Percentiles rank a stretch among this genome's conserved stretches.
phyloP scores from a whole-genome alignment of 2,329 filamentous ascomycete genomes.

The Chaetomium sp. region DNA sequence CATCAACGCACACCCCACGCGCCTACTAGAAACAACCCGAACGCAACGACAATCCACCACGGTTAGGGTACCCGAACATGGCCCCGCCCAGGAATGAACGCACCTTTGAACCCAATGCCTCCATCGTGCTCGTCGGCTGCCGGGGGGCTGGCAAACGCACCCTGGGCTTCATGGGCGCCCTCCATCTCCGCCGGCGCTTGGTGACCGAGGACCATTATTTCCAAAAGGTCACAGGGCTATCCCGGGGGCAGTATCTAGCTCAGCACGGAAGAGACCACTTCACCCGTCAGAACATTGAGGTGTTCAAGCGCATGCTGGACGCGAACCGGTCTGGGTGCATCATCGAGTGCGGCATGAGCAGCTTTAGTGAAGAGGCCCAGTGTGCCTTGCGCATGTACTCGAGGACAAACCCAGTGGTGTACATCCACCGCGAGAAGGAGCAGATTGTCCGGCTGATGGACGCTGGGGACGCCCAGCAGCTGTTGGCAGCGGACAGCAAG shows the following conservation, averaged over 20 bases:
- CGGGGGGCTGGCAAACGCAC: slow-evolving; percentile 73
- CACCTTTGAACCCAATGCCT: slow-evolving; percentile 61
- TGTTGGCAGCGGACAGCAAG: slow-evolving; percentile 57
- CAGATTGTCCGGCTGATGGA: slow-evolving; percentile 62
- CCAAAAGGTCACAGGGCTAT: slow-evolving; percentile 63
- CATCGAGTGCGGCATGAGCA: slow-evolving; percentile 69
- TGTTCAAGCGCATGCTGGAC: slow-evolving; percentile 63
- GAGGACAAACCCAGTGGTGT: slow-evolving; percentile 68
- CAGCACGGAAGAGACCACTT: slow-evolving; percentile 63
- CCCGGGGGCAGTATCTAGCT: slow-evolving; percentile 61
- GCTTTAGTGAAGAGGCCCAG: slow-evolving; percentile 63
- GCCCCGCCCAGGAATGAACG: slow-evolving; percentile 43
- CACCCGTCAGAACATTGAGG: slow-evolving; percentile 61
- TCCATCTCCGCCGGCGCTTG: slow-evolving; percentile 65
- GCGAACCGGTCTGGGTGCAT: slow-evolving; percentile 63
- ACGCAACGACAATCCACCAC: background rate
- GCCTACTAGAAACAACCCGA: background rate
- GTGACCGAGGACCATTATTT: slow-evolving; percentile 71
- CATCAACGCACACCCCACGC: background rate
- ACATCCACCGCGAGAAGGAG: slow-evolving; percentile 66
- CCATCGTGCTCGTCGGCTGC: slow-evolving; percentile 71
- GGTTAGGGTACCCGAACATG: slow-evolving; percentile 23
- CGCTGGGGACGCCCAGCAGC: slow-evolving; percentile 55
- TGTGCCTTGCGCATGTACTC: slow-evolving; percentile 60
- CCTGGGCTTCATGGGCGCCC: slow-evolving; percentile 71